A percentile compares a stretch with the other conserved stretches of the same genome.
phyloP scores from a whole-genome alignment of 2,329 filamentous ascomycete species.

The Sphaerulina vaccinii region DNA sequence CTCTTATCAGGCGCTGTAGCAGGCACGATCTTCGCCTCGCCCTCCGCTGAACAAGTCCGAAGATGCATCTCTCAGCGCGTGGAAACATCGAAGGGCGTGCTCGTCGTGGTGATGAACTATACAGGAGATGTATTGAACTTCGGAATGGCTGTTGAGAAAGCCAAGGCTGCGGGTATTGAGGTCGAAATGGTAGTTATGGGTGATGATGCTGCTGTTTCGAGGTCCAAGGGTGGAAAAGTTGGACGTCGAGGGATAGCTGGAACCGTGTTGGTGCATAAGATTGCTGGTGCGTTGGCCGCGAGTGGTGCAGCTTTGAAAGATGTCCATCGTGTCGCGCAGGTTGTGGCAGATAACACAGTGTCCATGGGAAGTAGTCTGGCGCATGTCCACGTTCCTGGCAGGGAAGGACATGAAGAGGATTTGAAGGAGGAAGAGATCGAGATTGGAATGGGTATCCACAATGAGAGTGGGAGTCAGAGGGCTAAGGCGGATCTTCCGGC shows the following conservation, averaged over 20 bases:
- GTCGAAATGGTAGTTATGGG: conserved; percentile 90
- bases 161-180: conserved; percentile 70
- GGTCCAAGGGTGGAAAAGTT: conserved; percentile 82
- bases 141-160: conserved; percentile 90
- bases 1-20: conserved; percentile 79
- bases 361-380: conserved; percentile 82
- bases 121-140: conserved; percentile 74
- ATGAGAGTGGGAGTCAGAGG: conserved; percentile 48
- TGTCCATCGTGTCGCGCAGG: conserved; percentile 68
- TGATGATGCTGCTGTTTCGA: conserved; percentile 87
- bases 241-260: conserved; percentile 87
- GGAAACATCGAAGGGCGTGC: conserved; percentile 67
- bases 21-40: conserved; percentile 83
- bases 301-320: conserved; percentile 63
- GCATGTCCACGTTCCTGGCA: conserved; percentile 90
- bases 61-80: conserved; percentile 72
- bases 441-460: conserved; percentile 74
- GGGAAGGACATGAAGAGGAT: conserved; percentile 57
- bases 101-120: conserved; percentile 89
- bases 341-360: conserved; percentile 73
- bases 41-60: conserved; percentile 78
- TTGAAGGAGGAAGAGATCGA: conserved; percentile 62
- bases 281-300: conserved; percentile 78
- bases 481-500: conserved; percentile 44
- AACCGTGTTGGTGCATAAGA: conserved; percentile 88